Evolutionary conservation across 2,329 filamentous ascomycete species (phyloP), one percentile per base, ranked within the genome.

Genomic region (Phaeoacremonium minimum): DNA sequence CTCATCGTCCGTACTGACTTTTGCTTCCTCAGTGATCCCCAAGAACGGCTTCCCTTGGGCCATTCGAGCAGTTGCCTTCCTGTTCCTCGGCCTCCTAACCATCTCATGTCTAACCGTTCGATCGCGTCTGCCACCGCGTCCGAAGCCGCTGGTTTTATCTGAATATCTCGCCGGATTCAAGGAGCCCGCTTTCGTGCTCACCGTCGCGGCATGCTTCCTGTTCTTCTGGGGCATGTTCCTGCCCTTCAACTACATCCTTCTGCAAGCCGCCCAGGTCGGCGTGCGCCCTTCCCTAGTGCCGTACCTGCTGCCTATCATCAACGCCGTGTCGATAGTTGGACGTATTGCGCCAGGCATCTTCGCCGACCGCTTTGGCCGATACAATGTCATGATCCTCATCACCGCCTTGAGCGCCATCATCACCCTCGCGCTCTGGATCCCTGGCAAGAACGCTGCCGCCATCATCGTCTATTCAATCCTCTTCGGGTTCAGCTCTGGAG

Each of bases 401-500:
- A 64, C 66, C 12, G 54, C 56, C 5, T 44, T 71, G 15, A 67
- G 71, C 9, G 53, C 54, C 12, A 22, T 63, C 19, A 49, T 63
- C 39, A 57, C 56, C 7, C 55, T 66, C 8, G 61, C 53, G 28
- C 52, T 80, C 15, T 66, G 63, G 63, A 54, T 66, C 29, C 57
- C 60, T 4, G 64, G 56, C 28, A 42, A 35, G 7, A 51, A 51
- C 11, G 61, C 63, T 8, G 72, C 78, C 8, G 68, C 72, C 4
- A 73, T 78, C 22, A 69, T 85, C 33, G 62, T 75, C 13, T 86
- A 82, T 56, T 69, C 73, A 12, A 66, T 69, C 4, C 50, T 84
- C 2, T 86, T 80, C 45, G 83, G 82, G 6, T 83, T 86, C 54
- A 66, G 67, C 11, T 80, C 75, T 1, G 83, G 83, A 11, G 74